Conservation (phyloP, 2,329 filamentous ascomycete species). For the Aspergillus latus region DNA sequence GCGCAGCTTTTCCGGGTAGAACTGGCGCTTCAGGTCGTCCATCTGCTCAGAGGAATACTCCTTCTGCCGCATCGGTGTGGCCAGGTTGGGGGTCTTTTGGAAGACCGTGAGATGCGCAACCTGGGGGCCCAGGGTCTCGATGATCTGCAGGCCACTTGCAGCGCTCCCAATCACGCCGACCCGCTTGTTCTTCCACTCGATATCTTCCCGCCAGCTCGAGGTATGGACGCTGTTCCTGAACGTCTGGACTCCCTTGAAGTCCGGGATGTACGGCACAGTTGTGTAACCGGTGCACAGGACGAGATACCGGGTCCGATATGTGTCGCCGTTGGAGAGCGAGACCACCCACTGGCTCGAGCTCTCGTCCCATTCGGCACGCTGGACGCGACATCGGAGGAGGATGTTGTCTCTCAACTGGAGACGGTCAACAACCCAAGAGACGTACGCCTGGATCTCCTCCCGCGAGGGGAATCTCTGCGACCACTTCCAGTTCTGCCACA, state of each 20-base stretch:
- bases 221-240: neutral
- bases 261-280: neutral
- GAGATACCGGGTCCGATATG: neutral
- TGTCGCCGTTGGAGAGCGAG: neutral
- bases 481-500: conserved; percentile 3
- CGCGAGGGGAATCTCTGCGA: neutral
- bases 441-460: neutral
- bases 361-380: neutral
- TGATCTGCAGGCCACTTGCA: conserved; percentile 1
- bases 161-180: neutral
- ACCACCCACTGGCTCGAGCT: neutral
- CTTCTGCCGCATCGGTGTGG: neutral
- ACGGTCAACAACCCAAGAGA: neutral
- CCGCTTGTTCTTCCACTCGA: neutral
- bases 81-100: neutral
- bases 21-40: neutral
- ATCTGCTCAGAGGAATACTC: neutral
- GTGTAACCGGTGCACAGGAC: neutral
- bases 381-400: neutral
- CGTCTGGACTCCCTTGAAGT: neutral
- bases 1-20: neutral
- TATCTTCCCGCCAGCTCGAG: neutral
- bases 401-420: neutral
- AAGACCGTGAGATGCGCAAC: neutral
- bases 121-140: neutral